phyloP scores from a whole-genome alignment of 176 grass and related monocot species.

The Carex pumila region DNA sequence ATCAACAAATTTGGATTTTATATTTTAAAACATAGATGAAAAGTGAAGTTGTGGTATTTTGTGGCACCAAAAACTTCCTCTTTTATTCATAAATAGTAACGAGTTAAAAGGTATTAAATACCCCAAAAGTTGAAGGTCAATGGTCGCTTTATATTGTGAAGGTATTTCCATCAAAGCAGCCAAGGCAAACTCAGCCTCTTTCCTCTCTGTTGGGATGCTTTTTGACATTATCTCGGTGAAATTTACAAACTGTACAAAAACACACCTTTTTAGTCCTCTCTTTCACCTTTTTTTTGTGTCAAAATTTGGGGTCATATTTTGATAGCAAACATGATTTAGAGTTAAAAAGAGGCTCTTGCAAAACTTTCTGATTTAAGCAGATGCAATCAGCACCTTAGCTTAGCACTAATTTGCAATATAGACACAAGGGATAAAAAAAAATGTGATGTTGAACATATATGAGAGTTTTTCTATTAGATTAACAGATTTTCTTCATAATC shows the following conservation, averaged over 20 bases:
- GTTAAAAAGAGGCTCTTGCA: background rate
- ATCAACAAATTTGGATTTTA: no score
- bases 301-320: background rate
- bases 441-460: background rate
- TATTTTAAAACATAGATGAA: background rate
- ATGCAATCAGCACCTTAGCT: background rate
- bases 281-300: background rate
- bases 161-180: slow-evolving; percentile 97
- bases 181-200: slow-evolving; percentile 88
- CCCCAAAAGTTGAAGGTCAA: slow-evolving; percentile 94
- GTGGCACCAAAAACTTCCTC: background rate
- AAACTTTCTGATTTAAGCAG: background rate
- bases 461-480: background rate
- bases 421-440: background rate
- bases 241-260: slow-evolving; percentile 86
- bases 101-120: slow-evolving; percentile 29
- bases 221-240: slow-evolving; percentile 96
- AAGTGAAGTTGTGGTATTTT: background rate
- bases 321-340: no score
- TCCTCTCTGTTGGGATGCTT: slow-evolving; percentile 66
- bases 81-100: background rate
- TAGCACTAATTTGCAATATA: background rate
- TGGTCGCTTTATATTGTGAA: slow-evolving; percentile 84
- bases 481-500: background rate
- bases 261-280: background rate